Evolutionary conservation across 2,329 filamentous ascomycete species (phyloP), one percentile per base, ranked within the genome.

Genomic region (Zasmidium angulare): DNA sequence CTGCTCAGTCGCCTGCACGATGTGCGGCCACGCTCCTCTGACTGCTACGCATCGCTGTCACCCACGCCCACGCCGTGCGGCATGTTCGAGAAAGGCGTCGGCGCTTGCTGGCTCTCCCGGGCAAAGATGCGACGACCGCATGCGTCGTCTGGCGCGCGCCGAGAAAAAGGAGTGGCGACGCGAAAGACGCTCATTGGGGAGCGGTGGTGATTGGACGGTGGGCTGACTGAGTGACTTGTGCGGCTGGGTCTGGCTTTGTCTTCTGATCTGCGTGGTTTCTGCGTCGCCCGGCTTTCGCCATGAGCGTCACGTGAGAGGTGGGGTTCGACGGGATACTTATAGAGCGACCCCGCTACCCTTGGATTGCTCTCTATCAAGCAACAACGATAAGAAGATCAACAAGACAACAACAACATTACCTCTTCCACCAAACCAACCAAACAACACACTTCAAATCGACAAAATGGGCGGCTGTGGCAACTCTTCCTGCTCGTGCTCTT

Each of bases 381-480:
- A 60, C 51, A 51, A 55, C 31, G 12, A 47, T 52, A 50, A 36
- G 48, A 54, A 49, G 43, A 59, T 46, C 53, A 47, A 3, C 17
- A 11, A 24, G 46, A 50, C 14, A 46, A 55, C 56, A 29, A 29
- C 26, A 29, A 29, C 26, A 29, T n/a, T n/a, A n/a, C 26, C 26
- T 29, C 26, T 29, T 29, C 26, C 48, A 40, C 49, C 40, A 31
- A 48, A 55, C 43, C 60, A 51, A 61, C 53, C 51, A 22, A 57
- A 46, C 46, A 55, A 56, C 12, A 55, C 47, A 53, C 49, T 26
- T 22, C 46, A 61, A 60, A 59, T 57, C 54, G 59, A 60, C 66
- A 70, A 58, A 54, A 72, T 72, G 70, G 68, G 66, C 59, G 69
- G 69, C 68, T 72, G 70, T 61, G 70, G 69, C 48, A 72, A 71